Conservation (phyloP, 2,329 filamentous ascomycete species). For the Colletotrichum sp. region DNA sequence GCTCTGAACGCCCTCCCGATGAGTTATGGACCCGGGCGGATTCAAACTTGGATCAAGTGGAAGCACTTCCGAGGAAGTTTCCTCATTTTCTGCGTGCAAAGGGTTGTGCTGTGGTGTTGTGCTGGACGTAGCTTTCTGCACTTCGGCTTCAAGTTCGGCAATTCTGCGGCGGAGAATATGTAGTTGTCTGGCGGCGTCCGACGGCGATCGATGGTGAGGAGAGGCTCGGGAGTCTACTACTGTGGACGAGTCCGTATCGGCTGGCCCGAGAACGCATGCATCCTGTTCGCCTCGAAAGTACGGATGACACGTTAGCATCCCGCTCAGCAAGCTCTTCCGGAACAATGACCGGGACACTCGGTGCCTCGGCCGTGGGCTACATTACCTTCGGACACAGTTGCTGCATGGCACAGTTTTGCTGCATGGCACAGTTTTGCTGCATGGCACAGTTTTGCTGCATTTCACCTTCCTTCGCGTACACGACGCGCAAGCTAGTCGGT, state of each 20-base stretch:
- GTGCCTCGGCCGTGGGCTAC: not conserved
- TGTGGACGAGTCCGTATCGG: not conserved
- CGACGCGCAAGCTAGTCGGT: conserved; percentile 20
- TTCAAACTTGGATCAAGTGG: not conserved
- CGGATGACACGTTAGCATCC: not conserved
- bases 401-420: too few species aligned
- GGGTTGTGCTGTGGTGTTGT: not conserved
- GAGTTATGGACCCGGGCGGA: not conserved
- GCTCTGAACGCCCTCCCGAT: not conserved
- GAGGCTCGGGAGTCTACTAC: not conserved
- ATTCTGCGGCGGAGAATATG: not conserved
- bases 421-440: too few species aligned
- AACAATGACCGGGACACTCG: not conserved
- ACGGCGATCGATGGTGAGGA: not conserved
- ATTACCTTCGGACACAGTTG: conserved; percentile 23
- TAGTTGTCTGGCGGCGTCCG: not conserved
- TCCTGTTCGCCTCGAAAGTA: not conserved
- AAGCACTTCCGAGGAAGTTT: not conserved
- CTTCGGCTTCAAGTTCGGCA: not conserved
- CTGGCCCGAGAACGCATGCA: not conserved
- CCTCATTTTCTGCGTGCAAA: not conserved
- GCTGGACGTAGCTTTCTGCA: not conserved
- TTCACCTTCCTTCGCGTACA: conserved; percentile 28
- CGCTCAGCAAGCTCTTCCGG: not conserved
- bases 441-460: conserved; percentile 28